Percentiles rank a stretch among this genome's conserved stretches.
These are phyloP conservation scores for Amniculicola lignicola DNA, from an alignment of 495 filamentous ascomycete species.

Conservation along the genomic window DNA sequence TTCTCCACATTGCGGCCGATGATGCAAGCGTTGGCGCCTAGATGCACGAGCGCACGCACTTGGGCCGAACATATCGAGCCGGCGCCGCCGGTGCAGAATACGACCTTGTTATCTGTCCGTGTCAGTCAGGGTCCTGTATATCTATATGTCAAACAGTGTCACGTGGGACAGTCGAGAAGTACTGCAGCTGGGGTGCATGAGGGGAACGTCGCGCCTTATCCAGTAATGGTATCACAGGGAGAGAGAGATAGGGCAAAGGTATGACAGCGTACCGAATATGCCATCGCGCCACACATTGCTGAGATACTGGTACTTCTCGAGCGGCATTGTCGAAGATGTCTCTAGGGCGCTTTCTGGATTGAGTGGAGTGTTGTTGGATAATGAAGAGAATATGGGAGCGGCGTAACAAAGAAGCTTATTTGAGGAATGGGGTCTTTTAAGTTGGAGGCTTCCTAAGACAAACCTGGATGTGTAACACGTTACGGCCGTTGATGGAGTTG, in stretches of 20 bases:
- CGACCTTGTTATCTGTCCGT: constrained; percentile 67
- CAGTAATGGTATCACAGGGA: neutral
- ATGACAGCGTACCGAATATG: constrained; percentile 63
- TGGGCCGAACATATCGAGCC: constrained; percentile 93
- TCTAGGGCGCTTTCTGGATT: no score
- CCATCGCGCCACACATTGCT: constrained; percentile 80
- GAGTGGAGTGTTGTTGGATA: neutral
- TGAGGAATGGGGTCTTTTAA: neutral
- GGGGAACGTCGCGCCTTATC: no score
- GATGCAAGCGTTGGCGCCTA: constrained; percentile 92
- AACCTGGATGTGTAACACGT: no score
- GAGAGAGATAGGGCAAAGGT: neutral
- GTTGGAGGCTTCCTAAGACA: no score
- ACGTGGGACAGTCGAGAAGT: neutral
- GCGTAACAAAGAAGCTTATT: neutral
- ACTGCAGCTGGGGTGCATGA: neutral
- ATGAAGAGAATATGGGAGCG: neutral
- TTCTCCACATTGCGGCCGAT: constrained; percentile 88
- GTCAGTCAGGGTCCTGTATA: constrained; percentile 3
- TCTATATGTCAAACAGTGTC: neutral
- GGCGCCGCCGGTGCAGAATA: constrained; percentile 93
- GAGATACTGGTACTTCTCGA: constrained; percentile 69
- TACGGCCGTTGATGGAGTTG: no score
- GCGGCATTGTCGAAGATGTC: constrained; percentile 52
- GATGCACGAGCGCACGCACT: constrained; percentile 82